Conservation (phyloP, 805 yeast species). For the Hyphopichia homilentoma region DNA sequence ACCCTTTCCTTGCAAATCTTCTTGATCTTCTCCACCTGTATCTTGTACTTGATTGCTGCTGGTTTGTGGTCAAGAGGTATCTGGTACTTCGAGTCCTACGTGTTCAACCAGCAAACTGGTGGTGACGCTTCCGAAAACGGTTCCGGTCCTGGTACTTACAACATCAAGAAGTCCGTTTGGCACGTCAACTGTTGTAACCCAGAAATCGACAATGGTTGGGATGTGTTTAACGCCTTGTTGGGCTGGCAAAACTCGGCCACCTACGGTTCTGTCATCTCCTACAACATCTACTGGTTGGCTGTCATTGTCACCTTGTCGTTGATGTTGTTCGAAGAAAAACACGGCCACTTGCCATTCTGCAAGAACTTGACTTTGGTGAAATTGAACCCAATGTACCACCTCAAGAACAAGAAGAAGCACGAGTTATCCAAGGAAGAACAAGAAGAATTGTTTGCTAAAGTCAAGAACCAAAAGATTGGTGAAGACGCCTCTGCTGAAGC, state of each 20-base stretch:
- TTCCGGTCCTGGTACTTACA: slow-evolving; percentile 92
- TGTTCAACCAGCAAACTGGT: slow-evolving; percentile 66
- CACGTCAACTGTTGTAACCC: slow-evolving; percentile 98
- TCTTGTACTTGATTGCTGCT: slow-evolving; percentile 84
- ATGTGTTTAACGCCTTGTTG: slow-evolving; percentile 85
- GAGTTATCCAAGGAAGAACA: slow-evolving; percentile 29
- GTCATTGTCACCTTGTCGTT: slow-evolving; percentile 51
- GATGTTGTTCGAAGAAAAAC: slow-evolving; percentile 80
- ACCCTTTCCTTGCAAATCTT: slow-evolving; percentile 80
- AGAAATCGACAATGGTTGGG: slow-evolving; percentile 91
- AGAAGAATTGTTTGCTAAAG: slow-evolving; percentile 32
- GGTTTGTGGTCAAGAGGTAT: slow-evolving; percentile 92
- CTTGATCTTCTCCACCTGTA: slow-evolving; percentile 81
- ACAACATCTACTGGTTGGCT: slow-evolving; percentile 83
- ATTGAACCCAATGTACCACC: slow-evolving; percentile 72
- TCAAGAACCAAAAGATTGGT: slow-evolving; percentile 17
- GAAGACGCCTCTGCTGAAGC: slow-evolving; percentile 11
- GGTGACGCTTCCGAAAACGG: slow-evolving; percentile 95
- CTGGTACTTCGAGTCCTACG: slow-evolving; percentile 80
- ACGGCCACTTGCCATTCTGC: slow-evolving; percentile 74
- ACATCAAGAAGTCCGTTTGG: slow-evolving; percentile 78
- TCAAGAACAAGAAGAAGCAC: slow-evolving; percentile 62
- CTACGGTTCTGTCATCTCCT: slow-evolving; percentile 83
- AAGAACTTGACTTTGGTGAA: slow-evolving; percentile 35
- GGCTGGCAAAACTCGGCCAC: slow-evolving; percentile 99